Conservation (phyloP, 768 basidiomycete genomes). For the Boletus reticulatus region DNA sequence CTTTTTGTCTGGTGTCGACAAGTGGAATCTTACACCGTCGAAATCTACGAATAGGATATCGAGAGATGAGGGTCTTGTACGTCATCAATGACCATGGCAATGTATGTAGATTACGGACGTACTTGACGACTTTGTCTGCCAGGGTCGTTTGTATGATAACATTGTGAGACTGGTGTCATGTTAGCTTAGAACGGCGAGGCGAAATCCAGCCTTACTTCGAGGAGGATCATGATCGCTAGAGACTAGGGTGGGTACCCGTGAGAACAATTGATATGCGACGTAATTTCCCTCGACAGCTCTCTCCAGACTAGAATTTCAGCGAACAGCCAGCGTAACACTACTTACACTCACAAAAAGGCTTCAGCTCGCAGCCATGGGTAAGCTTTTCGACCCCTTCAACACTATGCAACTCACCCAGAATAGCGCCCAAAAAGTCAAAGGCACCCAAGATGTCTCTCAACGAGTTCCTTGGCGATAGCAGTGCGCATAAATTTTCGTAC, state of each 20-base stretch:
- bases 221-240: conserved; percentile 63
- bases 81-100: conserved; percentile 15
- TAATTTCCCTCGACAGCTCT: conserved; percentile 25
- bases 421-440: conserved; percentile 84
- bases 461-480: conserved; percentile 85
- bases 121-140: conserved; percentile 85
- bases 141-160: conserved; percentile 91
- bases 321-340: conserved; percentile 1
- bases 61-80: conserved; percentile 75
- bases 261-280: conserved; percentile 23
- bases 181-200: conserved; percentile 1
- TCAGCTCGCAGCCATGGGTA: conserved; percentile 27
- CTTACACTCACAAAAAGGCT: conserved; percentile 13
- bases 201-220: conserved; percentile 55
- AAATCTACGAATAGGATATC: conserved; percentile 99
- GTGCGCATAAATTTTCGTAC: conserved; percentile 47
- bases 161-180: conserved; percentile 68
- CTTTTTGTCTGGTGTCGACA: conserved; percentile 87
- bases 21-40: conserved; percentile 92
- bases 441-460: conserved; percentile 90
- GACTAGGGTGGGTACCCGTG: conserved; percentile 14
- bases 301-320: conserved; percentile 9
- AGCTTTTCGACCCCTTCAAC: not conserved
- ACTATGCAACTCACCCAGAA: conserved; percentile 4
- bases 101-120: conserved; percentile 21